Conservation (phyloP, 2,329 filamentous ascomycete genomes). For the Rhynchosporium agropyri region DNA sequence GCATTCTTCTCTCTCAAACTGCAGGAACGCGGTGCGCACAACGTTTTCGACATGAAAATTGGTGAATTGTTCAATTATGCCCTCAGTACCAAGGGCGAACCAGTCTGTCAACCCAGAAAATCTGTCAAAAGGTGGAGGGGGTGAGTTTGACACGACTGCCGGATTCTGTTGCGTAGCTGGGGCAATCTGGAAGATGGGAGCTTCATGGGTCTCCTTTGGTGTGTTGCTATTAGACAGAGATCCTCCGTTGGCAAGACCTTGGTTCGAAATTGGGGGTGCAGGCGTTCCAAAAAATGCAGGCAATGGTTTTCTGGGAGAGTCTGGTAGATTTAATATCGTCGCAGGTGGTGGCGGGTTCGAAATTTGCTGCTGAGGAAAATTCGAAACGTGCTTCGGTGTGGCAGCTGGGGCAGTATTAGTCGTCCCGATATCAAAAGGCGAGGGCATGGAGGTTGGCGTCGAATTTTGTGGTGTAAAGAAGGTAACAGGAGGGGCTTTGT, state of each 20-base stretch:
- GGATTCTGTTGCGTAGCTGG: neutral
- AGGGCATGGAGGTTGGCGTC: neutral
- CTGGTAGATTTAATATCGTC: neutral
- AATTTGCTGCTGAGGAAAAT: neutral
- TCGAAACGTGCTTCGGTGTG: neutral
- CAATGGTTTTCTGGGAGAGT: neutral
- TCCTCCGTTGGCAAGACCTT: neutral
- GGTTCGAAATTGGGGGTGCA: neutral
- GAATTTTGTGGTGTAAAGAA: conserved; percentile 2
- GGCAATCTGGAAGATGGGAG: neutral
- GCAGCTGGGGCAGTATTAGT: neutral
- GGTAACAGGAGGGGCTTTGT: conserved; percentile 6
- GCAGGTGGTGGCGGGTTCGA: neutral
- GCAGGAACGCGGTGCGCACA: conserved; percentile 27
- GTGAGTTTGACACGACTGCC: neutral
- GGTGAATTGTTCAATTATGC: conserved; percentile 42
- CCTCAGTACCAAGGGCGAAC: conserved; percentile 38
- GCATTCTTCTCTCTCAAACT: conserved; percentile 32
- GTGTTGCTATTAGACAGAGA: conserved; percentile 5
- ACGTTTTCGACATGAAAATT: conserved; percentile 33
- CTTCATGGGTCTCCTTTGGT: neutral
- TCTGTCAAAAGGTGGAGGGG: conserved; percentile 3
- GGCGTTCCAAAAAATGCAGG: conserved; percentile 7
- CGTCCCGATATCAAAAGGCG: neutral
- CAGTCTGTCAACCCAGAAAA: conserved; percentile 32